Conservation (phyloP, 1,139 yeast species). For the Suhomyces kunorum region DNA sequence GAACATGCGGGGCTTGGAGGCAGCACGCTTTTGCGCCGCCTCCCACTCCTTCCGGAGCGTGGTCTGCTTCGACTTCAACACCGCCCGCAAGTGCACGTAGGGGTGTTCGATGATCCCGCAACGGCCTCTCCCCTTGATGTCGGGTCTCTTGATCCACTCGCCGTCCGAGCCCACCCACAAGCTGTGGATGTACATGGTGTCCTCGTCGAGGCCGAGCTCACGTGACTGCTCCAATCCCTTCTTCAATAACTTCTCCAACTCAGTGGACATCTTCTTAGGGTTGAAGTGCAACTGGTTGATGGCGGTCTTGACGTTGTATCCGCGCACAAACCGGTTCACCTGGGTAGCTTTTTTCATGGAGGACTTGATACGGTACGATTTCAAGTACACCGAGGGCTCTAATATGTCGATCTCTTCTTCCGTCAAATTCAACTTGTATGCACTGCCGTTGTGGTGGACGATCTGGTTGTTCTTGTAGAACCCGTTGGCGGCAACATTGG, state of each 20-base stretch:
- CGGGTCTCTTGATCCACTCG: constrained; percentile 66
- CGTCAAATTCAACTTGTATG: constrained; percentile 58
- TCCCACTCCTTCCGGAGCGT: constrained; percentile 63
- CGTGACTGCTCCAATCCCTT: constrained; percentile 72
- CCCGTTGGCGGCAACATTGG: constrained; percentile 66
- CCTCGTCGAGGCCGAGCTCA: constrained; percentile 56
- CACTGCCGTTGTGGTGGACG: constrained; percentile 49
- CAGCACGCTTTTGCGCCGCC: constrained; percentile 42
- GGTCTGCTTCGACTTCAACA: constrained; percentile 68
- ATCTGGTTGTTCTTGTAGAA: constrained; percentile 67
- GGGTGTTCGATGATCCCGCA: constrained; percentile 76
- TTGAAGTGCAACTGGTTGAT: constrained; percentile 92
- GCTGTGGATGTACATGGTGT: constrained; percentile 70
- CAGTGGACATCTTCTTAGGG: constrained; percentile 76
- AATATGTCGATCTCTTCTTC: constrained; percentile 70
- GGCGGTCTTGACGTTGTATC: constrained; percentile 72
- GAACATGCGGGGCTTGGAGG: constrained; percentile 47
- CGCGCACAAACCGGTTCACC: constrained; percentile 73
- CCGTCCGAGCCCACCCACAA: constrained; percentile 96
- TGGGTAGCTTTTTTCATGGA: constrained; percentile 87
- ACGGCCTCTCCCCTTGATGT: constrained; percentile 89
- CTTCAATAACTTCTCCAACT: constrained; percentile 72
- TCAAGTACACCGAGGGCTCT: constrained; percentile 81
- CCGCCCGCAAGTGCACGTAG: constrained; percentile 77
- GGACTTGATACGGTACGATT: constrained; percentile 78